Base-by-base conservation (phyloP, 2,329 filamentous ascomycete species). In the Trichoderma koningii region DNA sequence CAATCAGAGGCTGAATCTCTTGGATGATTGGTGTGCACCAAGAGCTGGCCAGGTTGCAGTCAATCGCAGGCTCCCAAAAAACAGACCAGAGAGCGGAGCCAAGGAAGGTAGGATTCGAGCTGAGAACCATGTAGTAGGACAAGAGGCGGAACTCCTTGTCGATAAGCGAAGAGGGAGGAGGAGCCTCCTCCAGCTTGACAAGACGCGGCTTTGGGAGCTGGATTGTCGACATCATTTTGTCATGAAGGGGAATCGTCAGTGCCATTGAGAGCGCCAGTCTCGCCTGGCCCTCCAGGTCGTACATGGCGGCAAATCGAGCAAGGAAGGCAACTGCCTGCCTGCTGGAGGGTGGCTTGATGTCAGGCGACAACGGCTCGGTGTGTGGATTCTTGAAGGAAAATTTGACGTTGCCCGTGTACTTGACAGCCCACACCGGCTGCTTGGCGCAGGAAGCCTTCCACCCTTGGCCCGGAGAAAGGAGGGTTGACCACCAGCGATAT, bases 401-500 rank as follows among this genome's bases (percentile, higher is more conserved):
- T 12, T 56, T 63, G 10, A 63, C 21, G 21, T 48, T 41, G 2
- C 52, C 52, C n/a, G 42, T 47, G 23, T 21, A 53, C 7, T 42
- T 34, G 6, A 56, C 34, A 10, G 51, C 48, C 61, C 61, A 63
- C 30, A 50, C 51, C 21, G 61, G 51, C 14, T 44, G 30, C 26
- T 15, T 38, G 28, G 17, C 14, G 30, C 21, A 5, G 5, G 19
- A 34, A 34, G 64, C 50, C 30, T 45, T 53, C 64, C 64, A 66
- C 57, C 64, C 64, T 50, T 52, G 59, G 12, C 51, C 59, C 3
- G 64, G 60, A 15, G 42, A 38, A 7, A 64, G 41, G 26, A 66
- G 50, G 19, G 64, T 30, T 7, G 50, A 53, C 64, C 64, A 66
- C 64, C 64, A 66, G 21, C 64, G 59, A n/a, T n/a, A 55, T 52